These are phyloP conservation scores for Cytospora schulzeri DNA, from an alignment of 2,329 filamentous ascomycete species.

Conservation along the genomic window DNA sequence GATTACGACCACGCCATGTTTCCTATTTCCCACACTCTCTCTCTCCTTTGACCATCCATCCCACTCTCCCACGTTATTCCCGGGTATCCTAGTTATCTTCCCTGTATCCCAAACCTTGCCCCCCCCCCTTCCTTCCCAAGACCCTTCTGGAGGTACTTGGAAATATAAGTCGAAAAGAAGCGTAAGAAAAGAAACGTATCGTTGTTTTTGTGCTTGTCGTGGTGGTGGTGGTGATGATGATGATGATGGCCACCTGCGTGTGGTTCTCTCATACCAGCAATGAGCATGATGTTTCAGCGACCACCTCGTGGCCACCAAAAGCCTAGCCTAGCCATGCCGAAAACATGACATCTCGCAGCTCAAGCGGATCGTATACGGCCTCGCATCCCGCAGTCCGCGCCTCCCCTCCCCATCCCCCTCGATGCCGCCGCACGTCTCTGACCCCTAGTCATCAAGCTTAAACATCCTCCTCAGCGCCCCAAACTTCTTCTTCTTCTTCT, in stretches of 20 bases:
- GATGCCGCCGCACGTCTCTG: background rate
- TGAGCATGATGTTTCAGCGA: background rate
- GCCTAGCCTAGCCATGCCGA: background rate
- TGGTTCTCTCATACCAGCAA: background rate
- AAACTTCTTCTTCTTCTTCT: slow-evolving; percentile 67
- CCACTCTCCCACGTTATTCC: background rate
- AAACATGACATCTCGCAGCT: slow-evolving; percentile 1
- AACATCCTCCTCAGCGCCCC: slow-evolving; percentile 67
- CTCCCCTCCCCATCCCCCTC: background rate
- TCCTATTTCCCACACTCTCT: too few species aligned
- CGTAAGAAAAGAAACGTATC: background rate
- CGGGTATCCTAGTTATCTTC: background rate
- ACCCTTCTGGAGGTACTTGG: background rate
- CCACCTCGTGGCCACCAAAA: background rate
- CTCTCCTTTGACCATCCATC: background rate
- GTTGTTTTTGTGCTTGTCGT: background rate
- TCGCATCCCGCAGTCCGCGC: background rate
- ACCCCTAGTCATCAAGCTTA: slow-evolving; percentile 47
- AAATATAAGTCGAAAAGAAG: background rate
- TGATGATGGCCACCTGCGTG: too few species aligned
- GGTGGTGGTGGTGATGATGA: background rate
- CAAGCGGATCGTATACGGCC: background rate
- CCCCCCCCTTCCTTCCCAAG: background rate
- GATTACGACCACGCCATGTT: background rate
- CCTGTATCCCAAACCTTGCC: background rate